Conservation (phyloP, 768 basidiomycete species). For the Kwoniella bestiolae region DNA sequence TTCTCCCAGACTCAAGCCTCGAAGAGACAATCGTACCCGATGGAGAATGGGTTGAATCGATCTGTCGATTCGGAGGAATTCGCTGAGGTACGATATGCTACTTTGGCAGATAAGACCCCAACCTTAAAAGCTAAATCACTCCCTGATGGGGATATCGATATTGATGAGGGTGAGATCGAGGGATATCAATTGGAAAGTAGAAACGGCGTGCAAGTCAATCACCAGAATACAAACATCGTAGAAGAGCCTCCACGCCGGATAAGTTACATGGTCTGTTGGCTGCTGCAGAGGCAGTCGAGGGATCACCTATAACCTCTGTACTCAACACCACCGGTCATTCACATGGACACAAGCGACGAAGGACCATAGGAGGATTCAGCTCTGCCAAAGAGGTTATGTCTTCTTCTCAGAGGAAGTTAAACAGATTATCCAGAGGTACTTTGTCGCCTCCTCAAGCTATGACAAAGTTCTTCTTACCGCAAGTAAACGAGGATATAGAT, state of each 20-base stretch:
- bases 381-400: slow-evolving; percentile 34
- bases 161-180: not conserved
- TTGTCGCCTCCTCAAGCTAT: slow-evolving; percentile 17
- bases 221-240: slow-evolving; percentile 25
- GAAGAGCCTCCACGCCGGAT: slow-evolving; percentile 39
- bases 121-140: slow-evolving; percentile 29
- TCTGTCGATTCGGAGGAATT: slow-evolving; percentile 49
- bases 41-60: slow-evolving; percentile 29
- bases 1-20: slow-evolving; percentile 42
- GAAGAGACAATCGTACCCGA: slow-evolving; percentile 31
- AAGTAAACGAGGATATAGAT: slow-evolving; percentile 26
- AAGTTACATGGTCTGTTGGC: slow-evolving; percentile 45
- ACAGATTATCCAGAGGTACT: slow-evolving; percentile 24
- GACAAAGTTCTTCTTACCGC: slow-evolving; percentile 18
- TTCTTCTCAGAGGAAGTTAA: slow-evolving; percentile 9
- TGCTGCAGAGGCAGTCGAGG: slow-evolving; percentile 49
- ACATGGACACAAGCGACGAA: slow-evolving; percentile 38
- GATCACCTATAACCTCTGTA: slow-evolving; percentile 38
- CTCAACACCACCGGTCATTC: slow-evolving; percentile 4
- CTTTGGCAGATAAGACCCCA: slow-evolving; percentile 48
- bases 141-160: slow-evolving; percentile 17
- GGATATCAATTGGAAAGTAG: not conserved
- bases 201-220: slow-evolving; percentile 38
- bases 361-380: slow-evolving; percentile 43
- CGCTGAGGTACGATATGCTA: slow-evolving; percentile 39